Base-by-base conservation (phyloP, 495 filamentous ascomycete species). In the Daldinia vernicosa region DNA sequence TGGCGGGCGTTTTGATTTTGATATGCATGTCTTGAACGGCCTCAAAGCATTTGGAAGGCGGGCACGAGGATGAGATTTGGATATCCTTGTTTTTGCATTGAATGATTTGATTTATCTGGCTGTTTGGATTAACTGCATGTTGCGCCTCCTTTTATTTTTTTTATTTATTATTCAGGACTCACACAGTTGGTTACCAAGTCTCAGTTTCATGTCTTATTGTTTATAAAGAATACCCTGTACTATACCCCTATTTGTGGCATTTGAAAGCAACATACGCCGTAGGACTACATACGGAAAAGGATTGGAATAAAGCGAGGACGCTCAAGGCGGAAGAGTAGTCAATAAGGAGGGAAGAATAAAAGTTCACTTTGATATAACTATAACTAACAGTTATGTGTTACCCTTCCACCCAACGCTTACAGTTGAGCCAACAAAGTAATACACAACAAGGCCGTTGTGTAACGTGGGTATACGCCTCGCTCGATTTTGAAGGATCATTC, bases 221-320 rank as follows among this genome's bases (percentile, higher is more conserved):
- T 66, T 63, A 63, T 37, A 69, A 69, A 67, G 59, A 55, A 73
- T 73, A 73, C 66, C 70, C 70, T 73, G 70, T 73, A 73, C 70
- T 53, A 69, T 69, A 73, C 60, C 56, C 62, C 53, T 22, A 58
- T 40, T 39, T 58, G 0, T 66, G 62, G 26, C 57, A 39, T 64
- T 61, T 33, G 39, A 57, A 47, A 62, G 28, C 17, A 56, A 24
- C 56, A 39, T 61, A 62, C 50, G 51, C 24, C 61, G 32, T 63
- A 65, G 37, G 66, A 73, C 33, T 52, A 45, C 51, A 59, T 63
- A 58, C 40, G 43, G 33, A 69, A 47, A 17, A 47, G 37, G 60
- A 50, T 35, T 35, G 47, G 30, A 17, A 19, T 28, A 64, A 52
- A 52, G 40, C 59, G 33, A 59, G 33, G 51, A 43, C 24, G 14